Conservation (phyloP, 1,284 basidiomycete genomes). For the Tilletia horrida region DNA sequence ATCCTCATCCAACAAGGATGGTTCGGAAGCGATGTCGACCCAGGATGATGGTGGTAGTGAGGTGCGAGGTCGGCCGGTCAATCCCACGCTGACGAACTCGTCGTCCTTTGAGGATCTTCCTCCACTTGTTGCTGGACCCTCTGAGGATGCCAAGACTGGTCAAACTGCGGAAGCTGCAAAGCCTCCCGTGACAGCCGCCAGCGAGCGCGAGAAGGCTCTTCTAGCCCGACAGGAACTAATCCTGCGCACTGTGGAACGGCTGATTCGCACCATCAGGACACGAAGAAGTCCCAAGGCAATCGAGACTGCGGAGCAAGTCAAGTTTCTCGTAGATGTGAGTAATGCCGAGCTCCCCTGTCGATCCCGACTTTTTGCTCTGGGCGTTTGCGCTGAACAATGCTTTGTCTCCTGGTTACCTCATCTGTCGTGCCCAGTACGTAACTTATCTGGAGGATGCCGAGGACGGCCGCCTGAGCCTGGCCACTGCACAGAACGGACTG, state of each 20-base stretch:
- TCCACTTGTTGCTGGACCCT: not conserved
- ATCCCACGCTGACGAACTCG: not conserved
- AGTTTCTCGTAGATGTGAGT: conserved; percentile 30
- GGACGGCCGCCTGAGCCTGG: not conserved
- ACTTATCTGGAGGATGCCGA: conserved; percentile 4
- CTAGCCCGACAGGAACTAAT: not conserved
- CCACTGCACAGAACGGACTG: no score
- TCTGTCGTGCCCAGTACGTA: conserved; percentile 2
- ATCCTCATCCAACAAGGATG: not conserved
- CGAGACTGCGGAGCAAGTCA: conserved; percentile 53
- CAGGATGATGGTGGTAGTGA: not conserved
- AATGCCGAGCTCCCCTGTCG: not conserved
- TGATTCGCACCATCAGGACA: conserved; percentile 44
- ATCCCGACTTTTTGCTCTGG: no score
- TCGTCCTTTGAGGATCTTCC: not conserved
- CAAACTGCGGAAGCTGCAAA: not conserved
- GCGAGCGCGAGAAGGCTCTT: not conserved
- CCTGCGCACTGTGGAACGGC: conserved; percentile 22
- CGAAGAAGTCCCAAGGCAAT: conserved; percentile 50
- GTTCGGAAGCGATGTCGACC: not conserved
- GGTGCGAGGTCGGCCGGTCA: not conserved
- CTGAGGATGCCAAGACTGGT: no score
- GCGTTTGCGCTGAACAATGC: not conserved
- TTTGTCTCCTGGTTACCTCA: not conserved
- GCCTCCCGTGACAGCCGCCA: not conserved